These are phyloP conservation scores for Agastache rugosa DNA, from an alignment of 257 asterid genomes.

Conservation along the genomic window DNA sequence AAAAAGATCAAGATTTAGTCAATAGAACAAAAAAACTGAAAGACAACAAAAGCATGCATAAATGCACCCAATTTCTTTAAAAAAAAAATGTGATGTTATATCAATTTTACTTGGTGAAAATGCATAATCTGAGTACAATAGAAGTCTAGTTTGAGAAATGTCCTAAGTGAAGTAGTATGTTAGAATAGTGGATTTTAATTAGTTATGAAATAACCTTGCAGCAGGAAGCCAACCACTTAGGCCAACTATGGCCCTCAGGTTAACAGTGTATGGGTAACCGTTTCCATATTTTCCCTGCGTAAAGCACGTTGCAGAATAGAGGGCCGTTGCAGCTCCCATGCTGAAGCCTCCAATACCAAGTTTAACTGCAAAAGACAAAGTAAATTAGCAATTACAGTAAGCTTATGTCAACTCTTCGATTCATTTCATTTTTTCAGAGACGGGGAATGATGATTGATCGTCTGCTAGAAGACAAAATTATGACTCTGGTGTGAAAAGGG, in stretches of 20 bases:
- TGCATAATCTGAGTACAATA: neutral
- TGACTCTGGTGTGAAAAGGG: conserved; percentile 8
- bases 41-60: neutral
- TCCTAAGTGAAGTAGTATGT: neutral
- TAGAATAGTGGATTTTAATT: neutral
- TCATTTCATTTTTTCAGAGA: neutral
- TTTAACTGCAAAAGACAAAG: conserved; percentile 59
- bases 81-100: neutral
- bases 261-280: conserved; percentile 80
- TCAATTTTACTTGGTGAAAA: neutral
- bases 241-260: conserved; percentile 76
- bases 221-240: conserved; percentile 98
- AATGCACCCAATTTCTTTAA: neutral
- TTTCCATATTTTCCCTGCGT: conserved; percentile 83
- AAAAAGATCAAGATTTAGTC: conserved; percentile 11
- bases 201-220: conserved; percentile 60
- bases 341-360: conserved; percentile 98
- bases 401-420: conserved; percentile 7
- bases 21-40: neutral
- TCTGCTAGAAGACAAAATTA: neutral
- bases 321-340: conserved; percentile 95
- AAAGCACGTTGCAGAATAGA: conserved; percentile 91
- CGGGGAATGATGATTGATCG: no score
- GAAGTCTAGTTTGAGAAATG: conserved; percentile 1
- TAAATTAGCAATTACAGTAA: neutral